Base-by-base conservation (phyloP, 2,329 filamentous ascomycete species). In the Microcyclospora tardicrescens region DNA sequence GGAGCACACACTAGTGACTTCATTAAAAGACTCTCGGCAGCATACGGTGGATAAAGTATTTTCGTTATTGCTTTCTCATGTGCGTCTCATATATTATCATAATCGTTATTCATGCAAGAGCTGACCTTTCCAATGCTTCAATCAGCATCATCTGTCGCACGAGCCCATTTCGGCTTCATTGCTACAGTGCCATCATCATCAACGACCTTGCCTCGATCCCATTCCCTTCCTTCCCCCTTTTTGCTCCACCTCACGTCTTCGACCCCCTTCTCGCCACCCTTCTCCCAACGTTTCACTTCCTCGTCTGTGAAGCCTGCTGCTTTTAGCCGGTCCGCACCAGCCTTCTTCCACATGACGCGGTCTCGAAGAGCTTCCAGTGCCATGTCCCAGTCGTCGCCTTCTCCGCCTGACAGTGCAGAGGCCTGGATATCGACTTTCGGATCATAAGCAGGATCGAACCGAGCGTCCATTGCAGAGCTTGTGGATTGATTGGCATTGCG, bases 261-360 rank as follows among this genome's bases (percentile, higher is more conserved):
- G 46, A 71, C 66, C 33, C 76, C 54, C 16, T 72, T 66, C 52
- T 81, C 80, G 51, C 79, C 75, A 29, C 76, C 72, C 43, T 79
- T 75, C 38, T 73, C 69, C 55, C 75, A 70, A 10, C 77, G 77
- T 50, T 71, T 68, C 42, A 94, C 75, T 51, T 86, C 75, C 4
- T 77, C 73, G 12, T 86, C 81, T 1, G 74, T 76, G 54, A 93
- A 93, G 0, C 86, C 87, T 0, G 84, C 85, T 14, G 74, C 75
- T 28, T 77, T 77, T 43, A 95, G 63, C 41, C 86, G 68, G 37
- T 86, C 79, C 6, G 82, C 82, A 24, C 85, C 84, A 48, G 79
- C 75, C 45, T 78, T 71, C 52, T 76, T 78, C 75, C 82, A 86
- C 47, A 78, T 79, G 48, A 84, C 75, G n/a, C 84, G 76, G 56